Evolutionary conservation across 179 eudicot genomes (phyloP).

Genomic region (Actinidia arguta): DNA sequence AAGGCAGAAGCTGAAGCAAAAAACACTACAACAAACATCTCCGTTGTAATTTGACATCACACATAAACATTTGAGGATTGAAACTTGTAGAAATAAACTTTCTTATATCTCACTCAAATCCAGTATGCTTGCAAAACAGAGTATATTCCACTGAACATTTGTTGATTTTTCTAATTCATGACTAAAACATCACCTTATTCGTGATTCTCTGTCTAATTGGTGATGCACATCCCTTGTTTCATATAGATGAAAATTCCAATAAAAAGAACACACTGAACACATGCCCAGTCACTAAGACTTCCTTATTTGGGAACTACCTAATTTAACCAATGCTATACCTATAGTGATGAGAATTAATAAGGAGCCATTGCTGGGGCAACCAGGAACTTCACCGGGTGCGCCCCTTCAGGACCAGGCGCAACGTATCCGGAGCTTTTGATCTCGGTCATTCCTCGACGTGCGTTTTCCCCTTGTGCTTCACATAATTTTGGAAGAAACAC

Average conservation of each 20-base stretch:
- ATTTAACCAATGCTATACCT: not conserved
- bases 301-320: not conserved
- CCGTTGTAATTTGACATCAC: too few relatives aligned
- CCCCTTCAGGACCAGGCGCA: slow-evolving; percentile 30
- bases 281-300: not conserved
- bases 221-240: not conserved
- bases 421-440: slow-evolving; percentile 53
- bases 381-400: not conserved
- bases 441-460: slow-evolving; percentile 56
- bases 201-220: not conserved
- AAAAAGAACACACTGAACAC: not conserved
- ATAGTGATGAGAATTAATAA: not conserved
- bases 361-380: slow-evolving; percentile 28
- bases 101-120: not conserved
- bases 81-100: not conserved
- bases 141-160: not conserved
- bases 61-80: too few relatives aligned
- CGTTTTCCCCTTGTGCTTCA: slow-evolving; percentile 31
- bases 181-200: not conserved
- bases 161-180: not conserved
- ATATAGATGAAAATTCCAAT: not conserved
- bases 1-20: too few relatives aligned
- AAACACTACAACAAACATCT: too few relatives aligned
- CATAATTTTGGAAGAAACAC: slow-evolving; percentile 66
- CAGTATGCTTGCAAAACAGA: not conserved